Base-by-base conservation (phyloP, 164 flowering plant species). In the Chimonanthus praecox region DNA sequence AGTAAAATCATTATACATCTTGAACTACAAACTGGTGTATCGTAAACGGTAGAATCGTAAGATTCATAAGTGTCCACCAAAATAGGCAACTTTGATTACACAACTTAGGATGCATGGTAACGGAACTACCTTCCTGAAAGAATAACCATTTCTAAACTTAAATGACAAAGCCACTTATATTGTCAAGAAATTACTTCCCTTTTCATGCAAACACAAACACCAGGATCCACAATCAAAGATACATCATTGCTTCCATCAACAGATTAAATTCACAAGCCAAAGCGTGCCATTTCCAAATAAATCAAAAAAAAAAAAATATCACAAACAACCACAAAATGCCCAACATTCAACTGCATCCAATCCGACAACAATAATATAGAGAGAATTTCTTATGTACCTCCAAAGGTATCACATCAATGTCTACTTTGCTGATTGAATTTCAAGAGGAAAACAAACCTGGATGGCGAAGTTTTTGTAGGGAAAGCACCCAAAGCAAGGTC, bases 401-500 rank as follows among this genome's bases (percentile, higher is more conserved):
- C 13, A 5, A 21, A 33, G 4, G 3, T 20, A 48, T 33, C 33
- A 33, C 33, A 48, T 5, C 6, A 10, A 44, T 9, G 47, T 10
- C 3, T 4, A 18, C 4, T 47, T 6, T 49, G 2, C 62, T 69
- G 3, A 70, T 15, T 44, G 7, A 11, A 72, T 47, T n/a, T 13
- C 33, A 54, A 54, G n/a, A 54, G 60, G 16, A 64, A 50, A 78
- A 77, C 67, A 50, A 49, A 88, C 92, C 85, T 84, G 61, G 87
- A 84, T 9, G 64, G n/a, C 10, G 79, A 77, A 79, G 88, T 78
- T 80, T 78, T 76, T 45, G 84, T 77, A 73, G 84, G 77, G 72
- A 87, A 80, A 74, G 71, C 79, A 8, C 73, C 74, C 48, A 69
- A 58, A 47, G 73, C 78, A 74, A 49, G 72, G 70, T 75, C 83